Evolutionary conservation across 148 eudicot species (phyloP).

Genomic region (Nyssa sinensis): DNA sequence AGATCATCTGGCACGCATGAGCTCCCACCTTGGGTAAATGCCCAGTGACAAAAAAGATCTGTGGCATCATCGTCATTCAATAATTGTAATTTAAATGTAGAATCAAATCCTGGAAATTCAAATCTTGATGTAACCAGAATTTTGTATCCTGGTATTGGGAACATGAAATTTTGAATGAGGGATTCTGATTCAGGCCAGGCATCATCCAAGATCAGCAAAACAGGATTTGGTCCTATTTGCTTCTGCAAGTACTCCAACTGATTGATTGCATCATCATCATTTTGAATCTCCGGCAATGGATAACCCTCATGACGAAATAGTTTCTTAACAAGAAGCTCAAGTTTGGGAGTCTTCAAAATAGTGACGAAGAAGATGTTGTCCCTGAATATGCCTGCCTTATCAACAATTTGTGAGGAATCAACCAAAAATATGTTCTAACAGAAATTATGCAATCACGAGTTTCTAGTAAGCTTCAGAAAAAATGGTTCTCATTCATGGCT

Average conservation of each 20-base stretch:
- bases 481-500: too few species aligned
- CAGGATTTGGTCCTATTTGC: neutral
- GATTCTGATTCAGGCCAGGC: slow-evolving; percentile 9
- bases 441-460: too few species aligned
- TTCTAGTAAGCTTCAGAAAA: too few species aligned
- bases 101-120: neutral
- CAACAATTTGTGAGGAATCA: too few species aligned
- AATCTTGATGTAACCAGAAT: slow-evolving; percentile 21
- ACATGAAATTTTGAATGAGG: neutral
- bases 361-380: slow-evolving; percentile 25
- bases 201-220: slow-evolving; percentile 21
- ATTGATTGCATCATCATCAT: slow-evolving; percentile 12
- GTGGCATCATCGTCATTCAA: slow-evolving; percentile 16
- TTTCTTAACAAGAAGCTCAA: slow-evolving; percentile 5
- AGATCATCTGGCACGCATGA: neutral
- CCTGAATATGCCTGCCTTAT: slow-evolving; percentile 5
- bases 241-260: slow-evolving; percentile 9
- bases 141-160: neutral
- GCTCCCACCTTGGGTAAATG: slow-evolving; percentile 11
- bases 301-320: slow-evolving; percentile 3
- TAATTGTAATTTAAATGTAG: slow-evolving; percentile 4
- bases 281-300: neutral
- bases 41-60: slow-evolving; percentile 12
- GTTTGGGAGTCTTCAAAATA: slow-evolving; percentile 13
- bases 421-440: too few species aligned